phyloP scores from a whole-genome alignment of 2,329 filamentous ascomycete species.

The Plenodomus tracheiphilus region DNA sequence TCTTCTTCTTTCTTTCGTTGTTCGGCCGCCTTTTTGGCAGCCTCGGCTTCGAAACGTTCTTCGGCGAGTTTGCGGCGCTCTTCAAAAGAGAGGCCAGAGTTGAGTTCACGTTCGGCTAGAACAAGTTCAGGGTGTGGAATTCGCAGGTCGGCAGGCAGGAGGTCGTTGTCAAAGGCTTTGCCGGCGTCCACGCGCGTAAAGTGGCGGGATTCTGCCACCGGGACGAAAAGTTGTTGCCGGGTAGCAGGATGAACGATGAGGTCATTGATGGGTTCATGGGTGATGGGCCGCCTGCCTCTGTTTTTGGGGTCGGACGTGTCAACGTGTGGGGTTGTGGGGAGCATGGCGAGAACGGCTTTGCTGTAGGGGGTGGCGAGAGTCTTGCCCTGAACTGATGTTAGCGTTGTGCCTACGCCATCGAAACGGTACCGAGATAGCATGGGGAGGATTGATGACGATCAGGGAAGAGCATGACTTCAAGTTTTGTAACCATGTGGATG shows the following conservation, averaged over 20 bases:
- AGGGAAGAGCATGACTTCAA: constrained; percentile 73
- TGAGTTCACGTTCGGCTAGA: constrained; percentile 48
- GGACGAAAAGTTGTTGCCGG: constrained; percentile 62
- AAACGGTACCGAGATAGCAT: neutral
- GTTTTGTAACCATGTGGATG: constrained; percentile 83
- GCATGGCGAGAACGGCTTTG: constrained; percentile 75
- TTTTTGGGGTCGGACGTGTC: constrained; percentile 30
- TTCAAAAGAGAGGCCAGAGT: constrained; percentile 36
- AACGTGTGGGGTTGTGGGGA: constrained; percentile 65
- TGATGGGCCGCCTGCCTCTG: constrained; percentile 41
- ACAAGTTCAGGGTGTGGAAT: constrained; percentile 66
- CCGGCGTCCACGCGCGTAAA: constrained; percentile 69
- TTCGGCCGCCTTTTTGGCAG: constrained; percentile 45
- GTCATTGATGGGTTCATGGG: constrained; percentile 67
- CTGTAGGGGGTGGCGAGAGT: constrained; percentile 75
- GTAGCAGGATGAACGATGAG: constrained; percentile 62
- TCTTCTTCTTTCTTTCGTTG: constrained; percentile 51
- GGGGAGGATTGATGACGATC: constrained; percentile 47
- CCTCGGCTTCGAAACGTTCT: constrained; percentile 26
- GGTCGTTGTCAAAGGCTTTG: constrained; percentile 61
- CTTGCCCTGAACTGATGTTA: constrained; percentile 64
- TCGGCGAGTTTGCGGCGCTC: constrained; percentile 39
- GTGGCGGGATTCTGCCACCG: constrained; percentile 64
- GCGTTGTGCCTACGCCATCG: constrained; percentile 2
- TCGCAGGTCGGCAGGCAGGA: constrained; percentile 65